Evolutionary conservation across 2,329 filamentous ascomycete species (phyloP), one percentile per base, ranked within the genome.

Genomic region (Apiospora pterosperma): DNA sequence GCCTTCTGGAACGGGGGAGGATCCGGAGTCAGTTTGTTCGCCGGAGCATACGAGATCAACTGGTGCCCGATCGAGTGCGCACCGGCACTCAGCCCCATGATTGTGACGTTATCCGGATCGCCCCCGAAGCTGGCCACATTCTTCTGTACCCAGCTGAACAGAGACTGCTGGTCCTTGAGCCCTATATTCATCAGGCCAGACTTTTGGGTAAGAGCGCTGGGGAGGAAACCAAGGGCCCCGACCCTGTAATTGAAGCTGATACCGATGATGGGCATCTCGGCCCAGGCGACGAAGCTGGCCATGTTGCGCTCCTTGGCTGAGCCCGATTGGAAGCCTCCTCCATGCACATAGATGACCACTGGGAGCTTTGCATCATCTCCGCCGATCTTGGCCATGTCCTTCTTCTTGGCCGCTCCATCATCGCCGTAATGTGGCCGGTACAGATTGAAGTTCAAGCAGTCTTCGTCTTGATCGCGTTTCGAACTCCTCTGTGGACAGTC

Each of bases 1-100:
- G 81, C 83, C 68, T 82, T 82, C 66, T 79, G 76, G 69, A 88
- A 85, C 65, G 80, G 80, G 25, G 78, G 80, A 0, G 81, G 67
- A 1, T 63, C 65, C 16, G 68, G 68, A 31, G 65, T 71, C 31
- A 74, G 65, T 61, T 74, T 75, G 52, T 76, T 82, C 21, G 71
- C 69, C 2, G 77, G 73, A 4, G 77, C 67, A 66, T 82, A 81
- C 59, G 79, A 78, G 66, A 91, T 85, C 19, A 92, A 76, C 68
- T 91, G 89, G 70, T 92, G 90, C 3, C 89, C 90, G 68, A 91
- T 84, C 64, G 86, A 88, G 74, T 91, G 89, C 10, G 85, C 85
- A 8, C 88, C 88, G 36, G 87, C 87, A 69, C 84, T 87, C 48
- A 83, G 73, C 0, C 88, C 89, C 84, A 87, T 86, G 62, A 89